Percentiles rank a stretch among this genome's conserved stretches.
phyloP scores from a whole-genome alignment of 495 filamentous ascomycete genomes.

The Daldinia bambusicola region DNA sequence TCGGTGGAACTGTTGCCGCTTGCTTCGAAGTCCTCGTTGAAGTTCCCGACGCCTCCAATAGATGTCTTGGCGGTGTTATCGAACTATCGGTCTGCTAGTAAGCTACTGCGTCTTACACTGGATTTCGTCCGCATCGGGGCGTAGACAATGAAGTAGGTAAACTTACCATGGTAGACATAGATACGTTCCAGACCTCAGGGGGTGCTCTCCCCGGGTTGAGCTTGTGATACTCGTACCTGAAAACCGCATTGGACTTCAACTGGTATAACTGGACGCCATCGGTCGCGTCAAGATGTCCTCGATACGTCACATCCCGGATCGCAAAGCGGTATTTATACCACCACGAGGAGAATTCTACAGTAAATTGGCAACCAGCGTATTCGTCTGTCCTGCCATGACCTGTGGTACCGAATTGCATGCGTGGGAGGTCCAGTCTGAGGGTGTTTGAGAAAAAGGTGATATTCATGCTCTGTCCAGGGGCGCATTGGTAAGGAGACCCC shows the following conservation, averaged over 20 bases:
- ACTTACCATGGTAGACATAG: conserved; percentile 40
- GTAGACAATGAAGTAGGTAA: neutral
- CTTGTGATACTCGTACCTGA: conserved; percentile 39
- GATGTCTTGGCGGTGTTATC: conserved; percentile 19
- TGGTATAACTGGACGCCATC: conserved; percentile 36
- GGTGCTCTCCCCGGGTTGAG: conserved; percentile 35
- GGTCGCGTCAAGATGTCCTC: conserved; percentile 29
- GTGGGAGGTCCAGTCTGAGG: conserved; percentile 31
- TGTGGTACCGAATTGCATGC: conserved; percentile 25
- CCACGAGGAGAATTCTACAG: conserved; percentile 35
- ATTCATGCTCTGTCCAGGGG: conserved; percentile 33
- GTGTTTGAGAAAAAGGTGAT: conserved; percentile 32
- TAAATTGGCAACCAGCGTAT: conserved; percentile 34
- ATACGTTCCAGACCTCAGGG: conserved; percentile 40
- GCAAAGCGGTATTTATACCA: conserved; percentile 42
- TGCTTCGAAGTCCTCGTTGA: conserved; percentile 28
- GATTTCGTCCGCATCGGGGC: neutral
- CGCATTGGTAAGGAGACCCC: conserved; percentile 28
- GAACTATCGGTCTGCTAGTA: conserved; percentile 17
- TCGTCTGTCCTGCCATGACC: conserved; percentile 40
- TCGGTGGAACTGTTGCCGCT: conserved; percentile 20
- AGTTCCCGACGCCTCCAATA: conserved; percentile 35
- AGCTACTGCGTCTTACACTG: no score
- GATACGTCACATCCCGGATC: conserved; percentile 35
- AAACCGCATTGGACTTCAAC: conserved; percentile 26